These are phyloP conservation scores for Gonium pectorale DNA, from an alignment of 139 green algal genomes.

Conservation along the genomic window DNA sequence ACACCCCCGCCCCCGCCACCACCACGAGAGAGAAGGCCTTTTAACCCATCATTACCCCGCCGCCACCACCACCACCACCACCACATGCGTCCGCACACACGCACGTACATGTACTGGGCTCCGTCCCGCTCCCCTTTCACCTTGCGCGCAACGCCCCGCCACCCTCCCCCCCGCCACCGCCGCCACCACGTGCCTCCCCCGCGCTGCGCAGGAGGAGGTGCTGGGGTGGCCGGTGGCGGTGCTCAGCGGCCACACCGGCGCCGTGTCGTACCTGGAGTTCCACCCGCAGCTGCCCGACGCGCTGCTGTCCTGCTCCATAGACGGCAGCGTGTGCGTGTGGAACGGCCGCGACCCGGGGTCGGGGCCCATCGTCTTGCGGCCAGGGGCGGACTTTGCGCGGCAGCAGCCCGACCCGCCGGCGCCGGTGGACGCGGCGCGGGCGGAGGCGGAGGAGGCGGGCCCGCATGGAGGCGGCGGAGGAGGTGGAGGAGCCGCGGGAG, in stretches of 20 bases:
- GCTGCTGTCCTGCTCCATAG: constrained; percentile 79
- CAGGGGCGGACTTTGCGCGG: constrained; percentile 33
- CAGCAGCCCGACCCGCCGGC: not conserved
- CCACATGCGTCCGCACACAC: no score
- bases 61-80: no score
- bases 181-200: no score
- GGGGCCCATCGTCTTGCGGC: constrained; percentile 58
- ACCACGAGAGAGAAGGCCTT: no score
- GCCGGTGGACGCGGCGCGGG: not conserved
- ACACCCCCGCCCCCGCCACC: no score
- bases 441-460: not conserved
- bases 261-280: constrained; percentile 80
- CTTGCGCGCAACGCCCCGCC: no score
- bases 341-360: constrained; percentile 54
- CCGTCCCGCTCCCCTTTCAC: no score
- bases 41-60: no score
- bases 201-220: constrained; percentile 40
- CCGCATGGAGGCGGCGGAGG: no score
- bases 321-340: constrained; percentile 85
- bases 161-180: not conserved
- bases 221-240: constrained; percentile 71
- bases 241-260: constrained; percentile 70
- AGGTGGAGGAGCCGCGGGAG: no score
- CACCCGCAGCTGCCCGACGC: constrained; percentile 52
- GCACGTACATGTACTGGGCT: no score